A percentile compares a stretch with the other conserved stretches of the same genome.
Evolutionary conservation across 129 eudicot species (phyloP).

Genomic region (Sambucus nigra): DNA sequence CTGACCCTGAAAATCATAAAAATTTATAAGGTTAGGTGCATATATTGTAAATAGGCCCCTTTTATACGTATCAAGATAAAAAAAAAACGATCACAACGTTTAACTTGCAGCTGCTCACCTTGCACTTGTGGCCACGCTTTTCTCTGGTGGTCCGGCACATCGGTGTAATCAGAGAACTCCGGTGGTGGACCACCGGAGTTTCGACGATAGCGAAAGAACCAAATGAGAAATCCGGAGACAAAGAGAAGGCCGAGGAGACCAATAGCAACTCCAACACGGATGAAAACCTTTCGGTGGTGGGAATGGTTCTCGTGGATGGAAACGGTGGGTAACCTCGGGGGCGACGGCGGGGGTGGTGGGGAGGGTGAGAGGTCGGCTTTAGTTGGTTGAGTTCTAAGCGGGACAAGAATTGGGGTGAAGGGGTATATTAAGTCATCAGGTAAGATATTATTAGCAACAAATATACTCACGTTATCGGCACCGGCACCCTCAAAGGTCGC

Average conservation of each 20-base stretch:
- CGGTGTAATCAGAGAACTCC: no score
- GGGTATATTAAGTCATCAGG: constrained; percentile 16
- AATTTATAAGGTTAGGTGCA: no score
- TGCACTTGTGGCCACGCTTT: neutral
- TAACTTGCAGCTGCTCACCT: neutral
- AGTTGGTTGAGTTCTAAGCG: constrained; percentile 40
- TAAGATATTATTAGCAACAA: constrained; percentile 44
- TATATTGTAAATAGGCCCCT: no score
- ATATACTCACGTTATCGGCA: constrained; percentile 19
- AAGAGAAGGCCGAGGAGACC: constrained; percentile 23
- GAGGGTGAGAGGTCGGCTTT: constrained; percentile 8
- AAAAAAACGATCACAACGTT: constrained; percentile 30
- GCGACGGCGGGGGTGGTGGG: constrained; percentile 36
- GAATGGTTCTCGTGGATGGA: constrained; percentile 21
- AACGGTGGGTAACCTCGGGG: constrained; percentile 16
- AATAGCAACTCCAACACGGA: constrained; percentile 54
- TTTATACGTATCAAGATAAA: no score
- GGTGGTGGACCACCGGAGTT: no score
- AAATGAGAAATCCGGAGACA: constrained; percentile 17
- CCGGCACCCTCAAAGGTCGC: constrained; percentile 19
- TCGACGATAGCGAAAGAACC: constrained; percentile 29
- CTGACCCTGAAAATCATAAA: no score
- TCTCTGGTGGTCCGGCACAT: no score
- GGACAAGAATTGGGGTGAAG: constrained; percentile 57
- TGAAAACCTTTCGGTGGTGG: constrained; percentile 32